Evolutionary conservation across 1,284 basidiomycete genomes (phyloP), one percentile per base, ranked within the genome.

Genomic region (Irpex sp.): DNA sequence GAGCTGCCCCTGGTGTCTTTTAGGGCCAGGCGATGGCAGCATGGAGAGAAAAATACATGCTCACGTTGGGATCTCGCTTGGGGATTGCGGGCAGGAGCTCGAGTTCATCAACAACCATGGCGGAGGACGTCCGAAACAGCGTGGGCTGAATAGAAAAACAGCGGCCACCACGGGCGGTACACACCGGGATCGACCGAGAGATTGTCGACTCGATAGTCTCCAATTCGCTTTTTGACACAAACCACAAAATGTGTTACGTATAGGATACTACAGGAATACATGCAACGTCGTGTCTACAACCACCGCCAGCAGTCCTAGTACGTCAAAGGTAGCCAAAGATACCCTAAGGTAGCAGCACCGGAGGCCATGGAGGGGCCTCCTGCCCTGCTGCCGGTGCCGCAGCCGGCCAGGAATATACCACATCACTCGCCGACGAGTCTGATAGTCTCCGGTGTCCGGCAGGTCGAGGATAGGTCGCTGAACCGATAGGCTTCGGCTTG

Each of bases 401-500:
- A 4, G 54, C 54, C 34, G 54, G 15, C 17, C 26, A 26, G 8
- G 54, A 36, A 19, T 51, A 8, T 11, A 56, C 9, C 54, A 31
- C 54, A 31, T 56, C 54, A 34, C 54, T 9, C 13, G 54, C 13
- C 34, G 54, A 34, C 19, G 54, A 56, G 13, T 56, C 26, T 56
- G 54, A 56, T 26, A 36, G 31, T 56, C 54, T 56, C 34, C 54
- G 54, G 54, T 26, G 49, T 19, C 49, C 49, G 49, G 19, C 26
- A 17, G 54, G 54, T 13, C 21, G 54, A 36, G 26, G 34, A 56
- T 15, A 56, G 34, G 21, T 56, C 5, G 19, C 13, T 13, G 54
- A 56, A 56, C 54, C 54, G 54, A 56, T 56, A 34, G 54, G 54
- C 54, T 56, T 56, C 54, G 54, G 54, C 54, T 34, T 56, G 54